phyloP scores from a whole-genome alignment of 2,329 filamentous ascomycete genomes.

The Calcarisporium arbuscula region DNA sequence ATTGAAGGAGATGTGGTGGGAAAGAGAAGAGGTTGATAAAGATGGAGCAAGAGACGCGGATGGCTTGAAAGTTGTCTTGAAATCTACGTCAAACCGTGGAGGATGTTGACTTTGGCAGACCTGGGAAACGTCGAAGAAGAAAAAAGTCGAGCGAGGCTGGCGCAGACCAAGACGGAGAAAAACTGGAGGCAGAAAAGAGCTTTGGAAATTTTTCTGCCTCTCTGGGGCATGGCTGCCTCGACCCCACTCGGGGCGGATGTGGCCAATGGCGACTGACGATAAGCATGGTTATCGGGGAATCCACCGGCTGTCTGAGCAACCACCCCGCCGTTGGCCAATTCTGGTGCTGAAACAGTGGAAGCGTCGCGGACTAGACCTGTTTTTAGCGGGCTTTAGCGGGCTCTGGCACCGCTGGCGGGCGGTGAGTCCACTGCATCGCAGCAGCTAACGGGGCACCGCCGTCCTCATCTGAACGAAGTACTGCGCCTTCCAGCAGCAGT shows the following conservation, averaged over 20 bases:
- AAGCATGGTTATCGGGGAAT: slow-evolving; percentile 21
- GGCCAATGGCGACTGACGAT: slow-evolving; percentile 24
- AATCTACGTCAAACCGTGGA: too few species aligned
- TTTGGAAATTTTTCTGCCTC: slow-evolving; percentile 27
- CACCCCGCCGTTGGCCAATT: slow-evolving; percentile 12
- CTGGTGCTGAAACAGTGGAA: slow-evolving; percentile 10
- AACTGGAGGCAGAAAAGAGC: background rate
- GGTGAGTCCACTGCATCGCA: too few species aligned
- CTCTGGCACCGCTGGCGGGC: too few species aligned
- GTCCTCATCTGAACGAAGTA: too few species aligned
- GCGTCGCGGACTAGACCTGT: too few species aligned
- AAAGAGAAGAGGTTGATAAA: slow-evolving; percentile 3
- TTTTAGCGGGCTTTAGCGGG: too few species aligned
- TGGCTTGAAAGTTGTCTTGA: slow-evolving; percentile 4
- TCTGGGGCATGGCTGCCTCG: background rate
- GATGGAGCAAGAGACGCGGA: slow-evolving; percentile 3
- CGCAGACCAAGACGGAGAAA: background rate
- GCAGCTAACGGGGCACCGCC: too few species aligned
- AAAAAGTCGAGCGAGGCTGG: background rate
- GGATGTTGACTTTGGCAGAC: too few species aligned
- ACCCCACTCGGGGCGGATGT: slow-evolving; percentile 1
- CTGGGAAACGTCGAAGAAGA: slow-evolving; percentile 2
- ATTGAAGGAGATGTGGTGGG: slow-evolving; percentile 3
- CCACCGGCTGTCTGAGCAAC: slow-evolving; percentile 27
- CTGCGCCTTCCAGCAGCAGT: too few species aligned